Conservation (phyloP, 2,329 filamentous ascomycete species). For the Xylariaceae sp. region DNA sequence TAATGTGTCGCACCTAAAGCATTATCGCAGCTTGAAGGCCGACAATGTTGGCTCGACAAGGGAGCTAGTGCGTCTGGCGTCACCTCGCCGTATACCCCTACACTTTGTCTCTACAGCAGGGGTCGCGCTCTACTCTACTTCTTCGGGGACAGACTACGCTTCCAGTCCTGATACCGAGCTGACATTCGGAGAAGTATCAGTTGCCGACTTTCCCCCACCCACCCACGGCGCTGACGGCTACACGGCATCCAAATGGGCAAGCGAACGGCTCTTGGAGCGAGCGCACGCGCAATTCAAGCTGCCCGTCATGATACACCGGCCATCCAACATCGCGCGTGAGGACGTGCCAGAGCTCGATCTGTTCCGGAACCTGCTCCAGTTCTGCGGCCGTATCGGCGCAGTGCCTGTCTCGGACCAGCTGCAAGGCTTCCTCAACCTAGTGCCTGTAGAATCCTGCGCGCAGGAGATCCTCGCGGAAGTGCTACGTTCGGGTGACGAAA, state of each 20-base stretch:
- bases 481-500: too few relatives aligned
- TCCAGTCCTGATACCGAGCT: neutral
- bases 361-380: too few relatives aligned
- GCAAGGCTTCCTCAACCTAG: too few relatives aligned
- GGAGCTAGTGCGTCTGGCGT: conserved; percentile 25
- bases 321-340: conserved; percentile 3
- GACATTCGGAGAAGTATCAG: neutral
- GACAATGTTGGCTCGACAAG: conserved; percentile 45
- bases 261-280: conserved; percentile 42
- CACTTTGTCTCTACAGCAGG: conserved; percentile 45
- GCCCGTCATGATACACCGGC: conserved; percentile 8
- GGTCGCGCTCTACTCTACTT: conserved; percentile 17
- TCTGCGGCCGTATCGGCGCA: too few relatives aligned
- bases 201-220: conserved; percentile 15
- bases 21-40: conserved; percentile 42
- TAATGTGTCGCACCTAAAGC: conserved; percentile 44
- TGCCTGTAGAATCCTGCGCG: too few relatives aligned
- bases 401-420: too few relatives aligned
- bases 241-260: conserved; percentile 43
- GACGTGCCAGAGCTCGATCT: neutral
- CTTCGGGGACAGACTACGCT: neutral
- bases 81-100: conserved; percentile 39
- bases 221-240: conserved; percentile 42
- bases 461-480: too few relatives aligned
- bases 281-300: neutral